Base-by-base conservation (phyloP, 768 basidiomycete species). In the Mycena alexandri region DNA sequence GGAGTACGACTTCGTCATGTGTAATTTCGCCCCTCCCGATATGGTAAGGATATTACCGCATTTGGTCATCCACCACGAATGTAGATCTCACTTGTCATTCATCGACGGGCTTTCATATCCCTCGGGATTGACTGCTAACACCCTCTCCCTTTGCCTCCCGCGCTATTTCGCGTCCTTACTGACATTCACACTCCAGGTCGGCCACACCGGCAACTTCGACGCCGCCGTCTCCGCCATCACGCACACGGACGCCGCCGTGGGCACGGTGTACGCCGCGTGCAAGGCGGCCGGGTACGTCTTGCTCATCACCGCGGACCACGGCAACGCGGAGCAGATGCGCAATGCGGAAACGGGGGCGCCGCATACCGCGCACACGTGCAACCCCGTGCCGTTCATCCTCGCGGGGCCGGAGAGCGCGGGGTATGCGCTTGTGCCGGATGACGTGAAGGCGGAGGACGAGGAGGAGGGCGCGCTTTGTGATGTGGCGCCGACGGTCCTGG, bases 21-120 rank as follows among this genome's bases (percentile, higher is more conserved):
- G 95, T 83, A 98, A 97, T 81, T 98, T 97, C 78, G 96, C 96
- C 5, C 96, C 96, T 41, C 96, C 96, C 5, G 96, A 98, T 75
- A 97, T 98, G 96, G 96, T 91, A 38, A 14, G 38, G 14, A 14
- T 38, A 38, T 14, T 38, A 2, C 38, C 38, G 11, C 14, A 11
- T 38, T 38, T 38, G 4, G 38, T 53, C 43, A 80, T 76, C 47
- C 55, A 48, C 17, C 33, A 42, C 46, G n/a, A 21, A 21, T 22
- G 6, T 12, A 21, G 19, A 21, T 3, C 22, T 48, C 34, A 16
- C 16, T 54, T 13, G n/a, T 14, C 44, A 19, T 60, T 43, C 29
- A 5, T 11, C 21, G 48, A n/a, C 16, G 41, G n/a, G 46, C 19
- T 11, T 47, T 47, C 67, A 91, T 91, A 91, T 97, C 59, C 91